Conservation (phyloP, 306 rosid genomes). For the Crotalaria pallida region DNA sequence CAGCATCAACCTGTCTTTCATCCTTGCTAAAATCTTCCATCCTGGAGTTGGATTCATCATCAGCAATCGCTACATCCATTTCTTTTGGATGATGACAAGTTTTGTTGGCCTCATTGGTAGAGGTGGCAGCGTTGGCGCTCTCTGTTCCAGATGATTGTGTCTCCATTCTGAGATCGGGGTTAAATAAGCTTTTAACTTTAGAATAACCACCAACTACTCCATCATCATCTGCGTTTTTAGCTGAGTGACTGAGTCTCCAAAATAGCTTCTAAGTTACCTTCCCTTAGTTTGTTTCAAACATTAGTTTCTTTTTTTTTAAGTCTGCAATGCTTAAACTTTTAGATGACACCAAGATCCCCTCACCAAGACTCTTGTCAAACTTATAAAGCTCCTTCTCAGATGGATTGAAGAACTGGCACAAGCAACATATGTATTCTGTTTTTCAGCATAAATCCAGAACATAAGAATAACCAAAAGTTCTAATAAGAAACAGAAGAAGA, state of each 20-base stretch:
- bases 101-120: conserved; percentile 7
- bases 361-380: conserved; percentile 49
- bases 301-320: not conserved
- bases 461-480: conserved; percentile 23
- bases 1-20: conserved; percentile 15
- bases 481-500: conserved; percentile 1
- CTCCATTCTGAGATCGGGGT: conserved; percentile 38
- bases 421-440: conserved; percentile 51
- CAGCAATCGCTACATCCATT: conserved; percentile 13
- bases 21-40: conserved; percentile 24
- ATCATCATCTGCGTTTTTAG: conserved; percentile 6
- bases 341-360: conserved; percentile 49
- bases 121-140: conserved; percentile 5
- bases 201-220: conserved; percentile 20
- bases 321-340: conserved; percentile 28
- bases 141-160: conserved; percentile 17
- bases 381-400: conserved; percentile 56
- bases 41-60: conserved; percentile 25
- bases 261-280: conserved; percentile 18
- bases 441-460: conserved; percentile 41
- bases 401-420: conserved; percentile 68
- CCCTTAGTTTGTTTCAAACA: conserved; percentile 19
- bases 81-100: not conserved
- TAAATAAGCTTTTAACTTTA: conserved; percentile 23
- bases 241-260: conserved; percentile 19